A percentile compares a stretch with the other conserved stretches of the same genome.
Evolutionary conservation across 768 basidiomycete species (phyloP).

Genomic region (Trichaptum fuscoviolaceum): DNA sequence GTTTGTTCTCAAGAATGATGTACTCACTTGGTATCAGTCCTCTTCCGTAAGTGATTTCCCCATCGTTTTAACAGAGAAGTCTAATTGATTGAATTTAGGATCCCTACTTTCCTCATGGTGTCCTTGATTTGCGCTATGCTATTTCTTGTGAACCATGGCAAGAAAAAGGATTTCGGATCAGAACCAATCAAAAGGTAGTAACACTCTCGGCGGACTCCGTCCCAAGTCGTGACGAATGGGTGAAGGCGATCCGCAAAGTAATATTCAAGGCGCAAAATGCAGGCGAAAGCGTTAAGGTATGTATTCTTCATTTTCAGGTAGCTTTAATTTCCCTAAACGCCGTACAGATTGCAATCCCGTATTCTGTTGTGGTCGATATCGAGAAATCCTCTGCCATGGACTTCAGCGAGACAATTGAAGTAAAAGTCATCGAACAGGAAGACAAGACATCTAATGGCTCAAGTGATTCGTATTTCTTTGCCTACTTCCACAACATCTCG

Average conservation of each 20-base stretch:
- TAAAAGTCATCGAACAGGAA: constrained; percentile 68
- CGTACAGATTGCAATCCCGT: constrained; percentile 84
- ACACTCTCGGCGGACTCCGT: constrained; percentile 71
- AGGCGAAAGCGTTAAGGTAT: constrained; percentile 91
- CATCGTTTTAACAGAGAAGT: constrained; percentile 5
- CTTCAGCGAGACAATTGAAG: constrained; percentile 93
- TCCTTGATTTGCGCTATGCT: constrained; percentile 91
- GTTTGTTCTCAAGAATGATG: constrained; percentile 95
- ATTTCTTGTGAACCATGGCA: constrained; percentile 78
- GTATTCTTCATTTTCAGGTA: constrained; percentile 7
- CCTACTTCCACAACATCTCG: constrained; percentile 84
- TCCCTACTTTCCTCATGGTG: constrained; percentile 96
- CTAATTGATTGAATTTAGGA: constrained; percentile 47
- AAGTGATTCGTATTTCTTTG: constrained; percentile 88
- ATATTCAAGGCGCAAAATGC: constrained; percentile 96
- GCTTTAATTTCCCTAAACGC: neutral
- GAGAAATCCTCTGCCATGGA: constrained; percentile 87
- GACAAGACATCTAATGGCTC: constrained; percentile 68
- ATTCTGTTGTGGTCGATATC: constrained; percentile 82
- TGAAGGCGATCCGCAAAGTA: constrained; percentile 88
- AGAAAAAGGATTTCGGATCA: constrained; percentile 75
- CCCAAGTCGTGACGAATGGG: constrained; percentile 89
- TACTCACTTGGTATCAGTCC: constrained; percentile 94
- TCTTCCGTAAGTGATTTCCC: constrained; percentile 60
- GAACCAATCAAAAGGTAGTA: constrained; percentile 77